Evolutionary conservation across 495 filamentous ascomycete species (phyloP), one percentile per base, ranked within the genome.

Genomic region (Aspergillus wentii): DNA sequence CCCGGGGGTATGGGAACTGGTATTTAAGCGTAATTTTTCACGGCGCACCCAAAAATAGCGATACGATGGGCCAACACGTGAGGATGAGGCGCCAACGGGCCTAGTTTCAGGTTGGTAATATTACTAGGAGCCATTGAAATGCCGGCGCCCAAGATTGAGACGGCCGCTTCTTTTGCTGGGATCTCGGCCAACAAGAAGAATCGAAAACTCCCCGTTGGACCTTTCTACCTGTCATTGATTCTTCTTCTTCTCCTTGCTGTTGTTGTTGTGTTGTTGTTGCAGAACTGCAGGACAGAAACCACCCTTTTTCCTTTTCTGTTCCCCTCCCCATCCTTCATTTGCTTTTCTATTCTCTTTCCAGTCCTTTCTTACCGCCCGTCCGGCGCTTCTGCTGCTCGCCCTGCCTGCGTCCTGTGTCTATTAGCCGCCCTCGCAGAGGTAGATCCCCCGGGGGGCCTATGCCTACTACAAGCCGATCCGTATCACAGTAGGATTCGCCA

Each of bases 381-480:
- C 18, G 16, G 10, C 30, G n/a, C 17, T 6, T 8, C 16, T 40
- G 27, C 26, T 39, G 15, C 27, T 11, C 38, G 18, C 19, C 16
- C 17, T n/a, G 6, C n/a, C 17, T 18, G 36, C 18, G 26, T 13
- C 14, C 26, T 29, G 11, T 29, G 11, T 29, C 11, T 11, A 11
- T 13, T 29, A 29, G 26, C 26, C 26, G 26, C 26, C 26, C 26
- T 29, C 26, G 26, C 26, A 29, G n/a, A n/a, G n/a, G n/a, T 43
- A 37, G 10, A 28, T 34, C 32, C 20, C 17, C 17, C 15, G 39
- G 23, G 21, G 38, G n/a, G n/a, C 38, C 30, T 40, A 34, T 39
- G 42, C 30, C 35, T 25, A 31, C 29, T 28, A 35, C 20, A 18
- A 39, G 31, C 35, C 37, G 32, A 23, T 32, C 28, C 20, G 23